These are phyloP conservation scores for Bipolaris oryzae DNA, from an alignment of 2,329 filamentous ascomycete genomes.

Conservation along the genomic window DNA sequence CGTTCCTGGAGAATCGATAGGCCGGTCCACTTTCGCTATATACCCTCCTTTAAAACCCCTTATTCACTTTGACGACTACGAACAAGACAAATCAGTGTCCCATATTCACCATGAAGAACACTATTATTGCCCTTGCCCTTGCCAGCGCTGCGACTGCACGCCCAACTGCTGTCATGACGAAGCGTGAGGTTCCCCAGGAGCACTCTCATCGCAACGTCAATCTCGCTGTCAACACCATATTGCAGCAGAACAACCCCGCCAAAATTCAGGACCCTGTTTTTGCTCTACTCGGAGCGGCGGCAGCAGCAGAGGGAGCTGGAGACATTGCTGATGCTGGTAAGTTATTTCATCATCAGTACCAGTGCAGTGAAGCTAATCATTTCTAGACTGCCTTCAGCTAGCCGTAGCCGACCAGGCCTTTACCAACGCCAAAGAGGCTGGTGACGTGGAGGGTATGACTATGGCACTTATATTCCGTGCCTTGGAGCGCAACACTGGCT, in stretches of 20 bases:
- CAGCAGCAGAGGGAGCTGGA: conserved; percentile 57
- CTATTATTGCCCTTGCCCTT: conserved; percentile 38
- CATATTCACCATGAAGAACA: conserved; percentile 42
- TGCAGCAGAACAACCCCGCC: conserved; percentile 57
- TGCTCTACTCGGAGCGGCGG: conserved; percentile 59
- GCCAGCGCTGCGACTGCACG: conserved; percentile 38
- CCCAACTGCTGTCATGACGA: conserved; percentile 30
- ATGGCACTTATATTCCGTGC: conserved; percentile 60
- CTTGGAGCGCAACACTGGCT: conserved; percentile 66
- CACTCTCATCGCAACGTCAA: conserved; percentile 61
- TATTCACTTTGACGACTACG: conserved; percentile 4
- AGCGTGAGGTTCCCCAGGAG: conserved; percentile 63
- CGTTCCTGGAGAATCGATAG: conserved; percentile 48
- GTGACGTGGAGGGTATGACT: conserved; percentile 61
- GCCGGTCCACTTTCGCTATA: conserved; percentile 40
- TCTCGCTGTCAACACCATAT: conserved; percentile 51
- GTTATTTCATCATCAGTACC: not conserved
- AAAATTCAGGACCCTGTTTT: conserved; percentile 58
- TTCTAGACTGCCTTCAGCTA: conserved; percentile 63
- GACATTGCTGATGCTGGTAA: conserved; percentile 54
- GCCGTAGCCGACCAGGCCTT: conserved; percentile 64
- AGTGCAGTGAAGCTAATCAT: conserved; percentile 14
- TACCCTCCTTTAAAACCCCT: conserved; percentile 13
- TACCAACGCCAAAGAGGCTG: conserved; percentile 62
- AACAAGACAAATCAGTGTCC: conserved; percentile 12